Conservation (phyloP, 768 basidiomycete genomes). For the Nidula microcarpa region DNA sequence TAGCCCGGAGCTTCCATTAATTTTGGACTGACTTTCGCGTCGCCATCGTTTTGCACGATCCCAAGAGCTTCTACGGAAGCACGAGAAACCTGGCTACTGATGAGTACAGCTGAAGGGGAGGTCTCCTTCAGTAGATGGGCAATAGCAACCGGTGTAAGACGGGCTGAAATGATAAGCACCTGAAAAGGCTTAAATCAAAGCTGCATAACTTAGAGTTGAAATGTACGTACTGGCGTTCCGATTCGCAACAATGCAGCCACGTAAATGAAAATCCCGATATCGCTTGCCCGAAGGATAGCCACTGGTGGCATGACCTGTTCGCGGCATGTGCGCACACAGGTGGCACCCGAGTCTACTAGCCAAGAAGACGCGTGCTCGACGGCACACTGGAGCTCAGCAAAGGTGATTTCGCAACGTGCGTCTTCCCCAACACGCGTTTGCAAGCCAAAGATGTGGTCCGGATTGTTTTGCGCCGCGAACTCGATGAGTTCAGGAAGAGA, state of each 20-base stretch:
- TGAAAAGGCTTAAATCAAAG: constrained; percentile 3
- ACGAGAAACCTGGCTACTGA: constrained; percentile 24
- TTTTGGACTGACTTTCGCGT: constrained; percentile 5
- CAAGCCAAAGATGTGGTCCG: constrained; percentile 29
- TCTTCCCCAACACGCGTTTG: constrained; percentile 20
- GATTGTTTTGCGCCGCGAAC: constrained; percentile 29
- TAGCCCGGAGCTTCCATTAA: constrained; percentile 21
- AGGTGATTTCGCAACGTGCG: constrained; percentile 25
- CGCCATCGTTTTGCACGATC: constrained; percentile 7
- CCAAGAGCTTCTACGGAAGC: constrained; percentile 24
- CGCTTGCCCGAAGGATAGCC: constrained; percentile 31
- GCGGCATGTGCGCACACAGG: constrained; percentile 16
- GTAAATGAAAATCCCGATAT: constrained; percentile 31
- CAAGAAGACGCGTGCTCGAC: constrained; percentile 30
- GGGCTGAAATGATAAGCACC: constrained; percentile 33
- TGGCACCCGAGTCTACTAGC: constrained; percentile 23
- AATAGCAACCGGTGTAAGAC: constrained; percentile 28
- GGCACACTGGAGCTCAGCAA: constrained; percentile 24
- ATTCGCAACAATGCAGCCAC: constrained; percentile 31
- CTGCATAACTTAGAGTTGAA: too few relatives aligned
- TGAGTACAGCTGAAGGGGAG: constrained; percentile 21
- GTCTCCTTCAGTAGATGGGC: constrained; percentile 30
- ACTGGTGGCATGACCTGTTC: constrained; percentile 24
- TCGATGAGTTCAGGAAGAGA: constrained; percentile 33
- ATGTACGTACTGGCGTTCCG: constrained; percentile 28